Percentiles rank a stretch among this genome's conserved stretches.
Conservation (phyloP, 179 eudicot species). For the Corrigiola litoralis region DNA sequence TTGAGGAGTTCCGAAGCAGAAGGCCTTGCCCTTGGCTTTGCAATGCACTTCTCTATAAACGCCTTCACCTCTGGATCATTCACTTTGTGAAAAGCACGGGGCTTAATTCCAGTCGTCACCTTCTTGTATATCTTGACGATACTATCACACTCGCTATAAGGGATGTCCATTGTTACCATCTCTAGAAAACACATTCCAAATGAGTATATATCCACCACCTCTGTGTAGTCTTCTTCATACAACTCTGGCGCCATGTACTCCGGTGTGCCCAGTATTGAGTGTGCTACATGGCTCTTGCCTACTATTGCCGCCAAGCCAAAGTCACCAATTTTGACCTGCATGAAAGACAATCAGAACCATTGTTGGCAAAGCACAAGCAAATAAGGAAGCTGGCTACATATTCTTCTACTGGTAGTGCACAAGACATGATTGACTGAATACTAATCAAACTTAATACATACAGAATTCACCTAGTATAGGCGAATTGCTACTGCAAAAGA, state of each 20-base stretch:
- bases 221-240: slow-evolving; percentile 75
- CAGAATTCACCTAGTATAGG: too few relatives aligned
- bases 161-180: slow-evolving; percentile 73
- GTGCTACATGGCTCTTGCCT: slow-evolving; percentile 69
- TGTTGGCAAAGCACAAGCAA: too few relatives aligned
- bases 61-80: slow-evolving; percentile 46
- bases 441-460: too few relatives aligned
- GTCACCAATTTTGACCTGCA: slow-evolving; percentile 80
- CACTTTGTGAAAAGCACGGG: slow-evolving; percentile 45
- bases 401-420: too few relatives aligned
- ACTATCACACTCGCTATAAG: slow-evolving; percentile 65
- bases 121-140: slow-evolving; percentile 71
- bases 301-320: slow-evolving; percentile 74
- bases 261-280: slow-evolving; percentile 67
- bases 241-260: slow-evolving; percentile 88
- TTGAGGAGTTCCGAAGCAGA: slow-evolving; percentile 62
- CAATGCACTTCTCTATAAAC: slow-evolving; percentile 66
- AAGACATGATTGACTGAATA: too few relatives aligned
- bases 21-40: slow-evolving; percentile 57
- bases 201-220: slow-evolving; percentile 64
- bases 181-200: slow-evolving; percentile 77
- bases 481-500: too few relatives aligned
- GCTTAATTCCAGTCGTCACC: slow-evolving; percentile 59
- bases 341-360: background rate
- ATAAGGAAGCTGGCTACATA: too few relatives aligned